Evolutionary conservation across 2,329 filamentous ascomycete genomes (phyloP).

Genomic region (Colletotrichum coccodes): DNA sequence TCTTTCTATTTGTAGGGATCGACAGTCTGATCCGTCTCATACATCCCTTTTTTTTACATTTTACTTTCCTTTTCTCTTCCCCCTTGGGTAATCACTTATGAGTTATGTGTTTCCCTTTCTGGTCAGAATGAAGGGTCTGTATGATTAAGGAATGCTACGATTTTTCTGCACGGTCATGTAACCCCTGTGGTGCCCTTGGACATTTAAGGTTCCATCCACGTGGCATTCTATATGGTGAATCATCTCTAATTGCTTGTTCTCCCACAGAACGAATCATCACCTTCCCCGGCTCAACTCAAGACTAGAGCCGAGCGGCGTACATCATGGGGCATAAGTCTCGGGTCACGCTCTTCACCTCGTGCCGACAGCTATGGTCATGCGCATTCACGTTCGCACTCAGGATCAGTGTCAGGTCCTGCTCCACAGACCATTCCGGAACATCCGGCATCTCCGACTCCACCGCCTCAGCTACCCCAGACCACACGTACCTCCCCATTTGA

Average conservation of each 20-base stretch:
- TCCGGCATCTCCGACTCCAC: conserved; percentile 29
- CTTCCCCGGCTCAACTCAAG: conserved; percentile 47
- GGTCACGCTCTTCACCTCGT: conserved; percentile 42
- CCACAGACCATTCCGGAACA: conserved; percentile 28
- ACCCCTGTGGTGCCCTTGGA: conserved; percentile 30
- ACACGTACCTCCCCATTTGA: conserved; percentile 36
- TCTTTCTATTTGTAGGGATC: conserved; percentile 34
- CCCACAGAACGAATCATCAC: conserved; percentile 48
- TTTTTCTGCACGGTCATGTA: conserved; percentile 41
- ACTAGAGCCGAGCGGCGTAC: conserved; percentile 51
- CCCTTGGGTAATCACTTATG: conserved; percentile 24
- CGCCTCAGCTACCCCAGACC: conserved; percentile 34
- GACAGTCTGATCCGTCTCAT: conserved; percentile 18
- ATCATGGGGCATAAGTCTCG: conserved; percentile 55
- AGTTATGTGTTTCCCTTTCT: conserved; percentile 36
- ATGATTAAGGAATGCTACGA: conserved; percentile 56
- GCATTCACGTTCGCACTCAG: conserved; percentile 23
- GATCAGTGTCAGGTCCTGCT: conserved; percentile 8
- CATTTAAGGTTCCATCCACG: conserved; percentile 25
- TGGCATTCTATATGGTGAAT: conserved; percentile 30
- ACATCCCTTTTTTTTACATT: conserved; percentile 24
- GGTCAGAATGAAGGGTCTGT: conserved; percentile 46
- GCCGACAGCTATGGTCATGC: conserved; percentile 34
- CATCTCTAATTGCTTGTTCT: conserved; percentile 39
- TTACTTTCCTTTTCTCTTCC: conserved; percentile 29